Conservation (phyloP, 768 basidiomycete genomes). For the Pisolithus tinctorius region DNA sequence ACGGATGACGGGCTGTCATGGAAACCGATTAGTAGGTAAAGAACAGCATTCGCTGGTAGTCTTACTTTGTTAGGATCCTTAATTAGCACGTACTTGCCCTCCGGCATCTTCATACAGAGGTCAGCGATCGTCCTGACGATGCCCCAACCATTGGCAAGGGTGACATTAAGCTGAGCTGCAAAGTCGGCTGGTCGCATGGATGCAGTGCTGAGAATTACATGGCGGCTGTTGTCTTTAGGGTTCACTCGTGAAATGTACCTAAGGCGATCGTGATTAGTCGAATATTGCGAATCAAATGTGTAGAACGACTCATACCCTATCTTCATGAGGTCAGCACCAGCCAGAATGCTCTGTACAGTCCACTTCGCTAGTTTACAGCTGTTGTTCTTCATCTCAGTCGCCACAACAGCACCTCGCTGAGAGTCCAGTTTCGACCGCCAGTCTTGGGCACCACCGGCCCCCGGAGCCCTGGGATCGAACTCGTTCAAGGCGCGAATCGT, state of each 20-base stretch:
- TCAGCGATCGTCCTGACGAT: slow-evolving; percentile 95
- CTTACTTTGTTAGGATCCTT: slow-evolving; percentile 97
- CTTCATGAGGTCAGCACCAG: slow-evolving; percentile 95
- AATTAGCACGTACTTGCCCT: slow-evolving; percentile 95
- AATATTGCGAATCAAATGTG: background rate
- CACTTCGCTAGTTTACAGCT: slow-evolving; percentile 96
- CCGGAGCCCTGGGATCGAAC: slow-evolving; percentile 86
- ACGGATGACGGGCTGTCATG: slow-evolving; percentile 78
- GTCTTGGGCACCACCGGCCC: slow-evolving; percentile 94
- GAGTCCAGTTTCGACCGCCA: slow-evolving; percentile 97
- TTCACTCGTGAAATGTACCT: slow-evolving; percentile 95
- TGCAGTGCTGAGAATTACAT: slow-evolving; percentile 91
- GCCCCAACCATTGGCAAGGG: slow-evolving; percentile 95
- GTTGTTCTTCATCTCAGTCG: slow-evolving; percentile 99
- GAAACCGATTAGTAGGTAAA: slow-evolving; percentile 8
- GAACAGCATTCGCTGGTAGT: background rate
- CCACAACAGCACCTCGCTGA: slow-evolving; percentile 95
- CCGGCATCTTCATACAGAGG: slow-evolving; percentile 91
- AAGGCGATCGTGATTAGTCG: slow-evolving; percentile 8
- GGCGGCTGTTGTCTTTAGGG: slow-evolving; percentile 91
- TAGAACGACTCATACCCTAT: slow-evolving; percentile 64
- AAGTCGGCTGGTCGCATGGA: slow-evolving; percentile 94
- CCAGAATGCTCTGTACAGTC: slow-evolving; percentile 91
- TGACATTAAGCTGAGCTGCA: slow-evolving; percentile 91
- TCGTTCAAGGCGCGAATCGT: slow-evolving; percentile 96